Evolutionary conservation across 106 monocot genomes (phyloP), one percentile per base, ranked within the genome.

Genomic region (Dendrobium catenatum): DNA sequence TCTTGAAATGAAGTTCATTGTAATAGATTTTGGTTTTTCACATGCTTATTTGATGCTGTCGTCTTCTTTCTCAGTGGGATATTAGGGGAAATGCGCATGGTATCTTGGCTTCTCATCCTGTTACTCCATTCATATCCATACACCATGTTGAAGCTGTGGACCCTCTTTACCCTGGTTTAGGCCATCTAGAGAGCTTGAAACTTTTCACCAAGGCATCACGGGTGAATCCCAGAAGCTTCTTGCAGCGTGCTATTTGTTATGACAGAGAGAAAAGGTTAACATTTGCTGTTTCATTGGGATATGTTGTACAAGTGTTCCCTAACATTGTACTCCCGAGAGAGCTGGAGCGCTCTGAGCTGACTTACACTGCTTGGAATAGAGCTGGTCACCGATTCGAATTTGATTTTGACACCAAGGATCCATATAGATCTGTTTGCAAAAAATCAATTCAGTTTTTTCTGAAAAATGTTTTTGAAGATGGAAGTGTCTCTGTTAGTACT

Each of bases 71-170:
- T 40, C 86, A 96, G 96, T 97, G 90, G 90, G 97, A 97, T 82
- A 88, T 99, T 59, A 86, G 95, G 75, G 93, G 95, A 29, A 88
- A 89, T 86, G 84, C 84, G 8, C 86, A 86, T 82, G 95, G 95
- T 20, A 82, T 99, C 59, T 84, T 99, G 82, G 98, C 95, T 48
- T 89, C 93, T 58, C 98, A 94, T 72, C 95, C 93, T 1, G 82
- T 99, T 51, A 81, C 93, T 80, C 93, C 98, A 55, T 95, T 95
- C 76, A 77, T 98, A 47, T 88, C 93, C 2, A 88, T 98, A 78
- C 98, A 95, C 83, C 95, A 98, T 82, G 84, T 95, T 75, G 98
- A 95, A 82, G 81, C 86, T 68, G 94, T 97, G 37, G 86, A 97
- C 9, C 88, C 95, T 24, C 73, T 95, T 13, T 98, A 87, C 79